Percentiles rank a stretch among this genome's conserved stretches.
These are phyloP conservation scores for Protomyces macrosporus DNA, from an alignment of 1,139 yeast genomes.

Conservation along the genomic window DNA sequence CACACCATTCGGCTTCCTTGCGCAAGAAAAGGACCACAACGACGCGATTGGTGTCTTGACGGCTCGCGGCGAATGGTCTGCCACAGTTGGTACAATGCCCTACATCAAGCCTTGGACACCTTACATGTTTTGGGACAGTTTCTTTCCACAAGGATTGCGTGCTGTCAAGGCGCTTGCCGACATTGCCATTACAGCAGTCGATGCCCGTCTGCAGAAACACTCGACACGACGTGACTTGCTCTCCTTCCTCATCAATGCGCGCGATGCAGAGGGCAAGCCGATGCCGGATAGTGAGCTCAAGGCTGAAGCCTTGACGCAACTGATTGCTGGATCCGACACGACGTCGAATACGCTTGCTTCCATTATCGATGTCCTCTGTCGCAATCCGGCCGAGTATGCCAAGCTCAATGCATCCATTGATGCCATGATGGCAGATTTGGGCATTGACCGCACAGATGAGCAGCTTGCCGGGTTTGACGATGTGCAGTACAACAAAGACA, in stretches of 20 bases:
- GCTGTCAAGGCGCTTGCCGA: slow-evolving; percentile 12
- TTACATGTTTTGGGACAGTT: slow-evolving; percentile 17
- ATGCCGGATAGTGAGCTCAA: slow-evolving; percentile 21
- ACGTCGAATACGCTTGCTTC: slow-evolving; percentile 12
- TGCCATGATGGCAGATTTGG: slow-evolving; percentile 8
- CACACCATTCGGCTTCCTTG: slow-evolving; percentile 15
- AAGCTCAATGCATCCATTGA: slow-evolving; percentile 6
- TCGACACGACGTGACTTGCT: slow-evolving; percentile 8
- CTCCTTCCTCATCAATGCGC: slow-evolving; percentile 14
- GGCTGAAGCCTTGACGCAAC: slow-evolving; percentile 24
- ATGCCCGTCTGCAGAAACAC: background rate
- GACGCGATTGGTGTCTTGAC: slow-evolving; percentile 17
- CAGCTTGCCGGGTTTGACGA: slow-evolving; percentile 9
- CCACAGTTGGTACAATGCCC: slow-evolving; percentile 24
- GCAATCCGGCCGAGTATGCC: slow-evolving; percentile 3
- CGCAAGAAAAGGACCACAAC: slow-evolving; percentile 12
- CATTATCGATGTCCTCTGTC: slow-evolving; percentile 20
- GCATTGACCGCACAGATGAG: slow-evolving; percentile 1
- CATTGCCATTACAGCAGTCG: slow-evolving; percentile 23
- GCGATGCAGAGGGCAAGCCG: slow-evolving; percentile 18
- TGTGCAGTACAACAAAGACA: slow-evolving; percentile 12
- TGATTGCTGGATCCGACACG: slow-evolving; percentile 26
- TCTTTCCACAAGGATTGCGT: slow-evolving; percentile 14
- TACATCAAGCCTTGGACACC: slow-evolving; percentile 14
- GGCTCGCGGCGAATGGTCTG: slow-evolving; percentile 18